A percentile compares a stretch with the other conserved stretches of the same genome.
phyloP scores from a whole-genome alignment of 2,329 filamentous ascomycete genomes.

The Fusarium duplospermum region DNA sequence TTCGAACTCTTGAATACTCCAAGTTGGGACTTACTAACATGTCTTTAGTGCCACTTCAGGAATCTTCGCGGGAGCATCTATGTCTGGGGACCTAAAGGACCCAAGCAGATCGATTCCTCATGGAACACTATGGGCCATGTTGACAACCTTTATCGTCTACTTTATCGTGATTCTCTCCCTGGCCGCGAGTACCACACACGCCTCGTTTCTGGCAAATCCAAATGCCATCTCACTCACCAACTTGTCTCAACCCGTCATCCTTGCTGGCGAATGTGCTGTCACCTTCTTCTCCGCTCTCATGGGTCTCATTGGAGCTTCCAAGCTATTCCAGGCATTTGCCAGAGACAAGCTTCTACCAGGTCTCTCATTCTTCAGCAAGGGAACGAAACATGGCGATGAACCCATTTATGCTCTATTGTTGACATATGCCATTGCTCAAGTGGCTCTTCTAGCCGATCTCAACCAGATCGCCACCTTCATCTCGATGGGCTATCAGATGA shows the following conservation, averaged over 20 bases:
- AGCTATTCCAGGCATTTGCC: constrained; percentile 85
- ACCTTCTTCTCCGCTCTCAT: constrained; percentile 88
- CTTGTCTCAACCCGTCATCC: constrained; percentile 76
- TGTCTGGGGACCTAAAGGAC: constrained; percentile 87
- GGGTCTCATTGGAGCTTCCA: constrained; percentile 87
- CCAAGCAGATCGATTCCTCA: constrained; percentile 87
- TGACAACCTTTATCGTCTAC: constrained; percentile 81
- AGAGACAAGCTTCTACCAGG: constrained; percentile 84
- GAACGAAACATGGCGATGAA: constrained; percentile 77
- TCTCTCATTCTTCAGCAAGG: constrained; percentile 78
- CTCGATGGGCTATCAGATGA: constrained; percentile 94
- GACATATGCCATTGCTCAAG: constrained; percentile 80
- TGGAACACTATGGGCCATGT: constrained; percentile 83
- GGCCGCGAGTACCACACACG: constrained; percentile 79
- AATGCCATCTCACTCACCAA: constrained; percentile 88
- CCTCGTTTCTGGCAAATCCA: constrained; percentile 78
- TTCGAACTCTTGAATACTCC: neutral
- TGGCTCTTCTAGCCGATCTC: constrained; percentile 84
- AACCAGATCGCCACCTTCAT: constrained; percentile 92
- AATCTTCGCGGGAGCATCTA: constrained; percentile 80
- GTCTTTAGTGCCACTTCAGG: constrained; percentile 60
- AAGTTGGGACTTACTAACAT: constrained; percentile 40
- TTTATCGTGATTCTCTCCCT: constrained; percentile 81
- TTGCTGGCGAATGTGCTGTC: constrained; percentile 85
- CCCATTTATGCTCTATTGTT: constrained; percentile 81